Evolutionary conservation across 2,329 filamentous ascomycete genomes (phyloP), one percentile per base, ranked within the genome.

Genomic region (Lasiodiplodia gonubiensis): DNA sequence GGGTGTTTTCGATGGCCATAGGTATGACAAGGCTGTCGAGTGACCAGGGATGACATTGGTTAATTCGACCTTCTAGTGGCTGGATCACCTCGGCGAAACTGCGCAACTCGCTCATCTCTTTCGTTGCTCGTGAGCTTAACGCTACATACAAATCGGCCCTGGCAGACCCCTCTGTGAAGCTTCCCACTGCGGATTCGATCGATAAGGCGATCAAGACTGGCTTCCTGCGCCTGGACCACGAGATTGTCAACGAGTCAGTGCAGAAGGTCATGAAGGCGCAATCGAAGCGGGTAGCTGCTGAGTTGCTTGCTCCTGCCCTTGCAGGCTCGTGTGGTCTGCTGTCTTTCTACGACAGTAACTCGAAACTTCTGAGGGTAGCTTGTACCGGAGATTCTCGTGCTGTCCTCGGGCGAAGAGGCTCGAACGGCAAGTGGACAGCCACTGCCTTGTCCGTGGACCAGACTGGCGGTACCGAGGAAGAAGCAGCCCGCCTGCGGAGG

Each of bases 51-150:
- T 53, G 46, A 27, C 21, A 30, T 51, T n/a, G 54, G 48, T 25
- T 69, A 37, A 70, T 72, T 67, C 16, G 35, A n/a, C 18, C 21
- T 55, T 72, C 67, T 72, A 96, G 93, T 54, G 95, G 95, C 72
- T 99, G 95, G 95, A 97, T 95, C 4, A 99, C 95, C 7, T 98
- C 95, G 48, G 95, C 95, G 23, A 98, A 97, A 76, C 84, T 99
- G 68, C 91, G 95, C 68, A 93, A 99, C 79, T 90, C 92, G 16
- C 86, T 99, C 67, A 97, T 99, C 72, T 93, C 87, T 71, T 97
- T 92, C 75, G 95, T 99, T 55, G 94, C 94, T 33, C 89, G 93
- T 64, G 95, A 99, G 80, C 86, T 99, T 52, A 97, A 97, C 79
- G 85, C 88, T 12, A 97, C 94, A 1, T 98, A 97, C 84, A 94